phyloP scores from a whole-genome alignment of 148 eudicot genomes.

The Nyssa sinensis region DNA sequence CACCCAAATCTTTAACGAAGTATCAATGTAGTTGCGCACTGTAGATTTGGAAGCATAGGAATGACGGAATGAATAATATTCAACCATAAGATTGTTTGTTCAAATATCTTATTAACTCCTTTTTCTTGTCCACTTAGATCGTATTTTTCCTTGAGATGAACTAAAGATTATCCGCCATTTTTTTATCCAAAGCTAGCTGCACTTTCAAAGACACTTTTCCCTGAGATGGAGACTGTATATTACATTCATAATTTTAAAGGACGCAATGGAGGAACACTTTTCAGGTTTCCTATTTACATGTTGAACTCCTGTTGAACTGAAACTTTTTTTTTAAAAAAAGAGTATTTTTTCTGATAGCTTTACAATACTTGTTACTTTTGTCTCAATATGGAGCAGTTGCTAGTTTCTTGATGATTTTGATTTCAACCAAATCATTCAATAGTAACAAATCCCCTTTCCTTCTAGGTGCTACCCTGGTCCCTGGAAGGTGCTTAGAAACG shows the following conservation, averaged over 20 bases:
- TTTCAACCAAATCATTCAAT: not conserved
- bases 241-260: conserved; percentile 99
- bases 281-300: conserved; percentile 54
- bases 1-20: not conserved
- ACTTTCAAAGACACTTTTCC: conserved; percentile 71
- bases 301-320: not conserved
- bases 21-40: not conserved
- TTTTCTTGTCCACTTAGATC: not conserved
- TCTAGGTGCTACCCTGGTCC: conserved; percentile 87
- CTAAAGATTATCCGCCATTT: conserved; percentile 80
- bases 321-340: conserved; percentile 1
- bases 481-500: conserved; percentile 79
- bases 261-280: conserved; percentile 76
- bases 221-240: conserved; percentile 91
- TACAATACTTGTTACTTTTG: not conserved
- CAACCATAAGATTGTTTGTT: not conserved
- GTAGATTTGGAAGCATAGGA: not conserved
- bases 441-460: not conserved
- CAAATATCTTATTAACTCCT: not conserved
- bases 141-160: conserved; percentile 41
- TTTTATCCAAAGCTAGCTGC: conserved; percentile 94
- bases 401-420: not conserved
- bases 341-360: too few relatives aligned
- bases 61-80: not conserved
- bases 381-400: not conserved